Evolutionary conservation across 345 rosid genomes (phyloP), one percentile per base, ranked within the genome.

Genomic region (Moricandia moricandioides): DNA sequence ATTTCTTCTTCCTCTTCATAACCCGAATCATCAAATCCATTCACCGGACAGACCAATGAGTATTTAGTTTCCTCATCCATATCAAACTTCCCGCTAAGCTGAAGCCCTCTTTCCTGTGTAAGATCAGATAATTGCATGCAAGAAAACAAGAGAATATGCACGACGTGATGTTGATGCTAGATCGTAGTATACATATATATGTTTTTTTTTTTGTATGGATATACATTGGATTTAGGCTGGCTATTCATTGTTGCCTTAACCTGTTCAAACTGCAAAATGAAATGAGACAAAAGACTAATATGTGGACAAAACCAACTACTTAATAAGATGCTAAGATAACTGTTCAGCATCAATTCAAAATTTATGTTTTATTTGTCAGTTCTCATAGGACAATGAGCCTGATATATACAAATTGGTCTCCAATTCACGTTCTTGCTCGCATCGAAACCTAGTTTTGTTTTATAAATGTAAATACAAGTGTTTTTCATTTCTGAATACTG

Each of bases 1-100:
- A 88, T 83, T 67, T 95, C 93, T 80, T 89, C 92, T 45, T 45
- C 52, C 69, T 92, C 97, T 33, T 86, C 96, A 67, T 62, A 80
- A 82, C 47, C 92, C 85, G 84, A 78, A 75, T 90, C 94, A 74
- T 89, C 99, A 45, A 82, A 68, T 62, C 73, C 72, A 63, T 66
- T 61, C 52, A 85, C 86, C 59, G 96, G 83, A 58, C 61, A 72
- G 76, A 95, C 99, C 2, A 97, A 87, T 24, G 97, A 92, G 73
- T 75, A 95, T 79, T 92, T 85, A 58, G 92, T 84, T 83, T 95
- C 99, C 81, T 92, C 97, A 43, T 95, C 99, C 14, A 86, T 62
- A 73, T 86, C 91, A 60, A 82, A 79, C 78, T 78, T 81, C 70
- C 85, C 97, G 73, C 76, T 83, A 63, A 86, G 87, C 80, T 84